Conservation (phyloP, 257 asterid species). For the Gentiana dahurica region DNA sequence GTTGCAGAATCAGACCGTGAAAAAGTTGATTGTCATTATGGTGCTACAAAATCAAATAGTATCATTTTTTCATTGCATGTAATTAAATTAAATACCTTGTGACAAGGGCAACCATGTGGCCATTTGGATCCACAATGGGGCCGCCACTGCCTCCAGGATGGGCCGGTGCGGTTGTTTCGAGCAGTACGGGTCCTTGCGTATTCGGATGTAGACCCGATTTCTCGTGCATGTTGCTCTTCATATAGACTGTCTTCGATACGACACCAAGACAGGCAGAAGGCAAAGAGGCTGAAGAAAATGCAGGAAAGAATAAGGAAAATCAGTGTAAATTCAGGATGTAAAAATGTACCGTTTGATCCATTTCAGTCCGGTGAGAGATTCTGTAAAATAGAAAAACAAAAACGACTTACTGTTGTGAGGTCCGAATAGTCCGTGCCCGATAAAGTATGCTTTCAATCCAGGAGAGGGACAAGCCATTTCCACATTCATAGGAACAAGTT, state of each 20-base stretch:
- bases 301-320: constrained; percentile 4
- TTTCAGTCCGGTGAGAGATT: too few relatives aligned
- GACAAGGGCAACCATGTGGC: constrained; percentile 91
- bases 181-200: constrained; percentile 60
- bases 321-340: neutral
- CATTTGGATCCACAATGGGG: constrained; percentile 77
- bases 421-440: constrained; percentile 96
- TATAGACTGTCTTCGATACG: constrained; percentile 79
- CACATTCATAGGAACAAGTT: constrained; percentile 52
- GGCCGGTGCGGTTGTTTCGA: constrained; percentile 97
- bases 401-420: constrained; percentile 75
- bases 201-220: constrained; percentile 16
- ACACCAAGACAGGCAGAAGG: constrained; percentile 89
- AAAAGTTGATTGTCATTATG: too few relatives aligned
- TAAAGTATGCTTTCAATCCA: constrained; percentile 81
- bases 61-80: too few relatives aligned
- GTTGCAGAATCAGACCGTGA: too few relatives aligned
- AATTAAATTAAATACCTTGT: constrained; percentile 48
- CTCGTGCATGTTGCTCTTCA: constrained; percentile 29
- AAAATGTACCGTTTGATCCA: too few relatives aligned
- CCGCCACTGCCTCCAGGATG: constrained; percentile 99
- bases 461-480: constrained; percentile 57
- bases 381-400: neutral
- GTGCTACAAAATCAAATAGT: too few relatives aligned
- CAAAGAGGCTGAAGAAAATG: constrained; percentile 46